Evolutionary conservation across 106 monocot genomes (phyloP), one percentile per base, ranked within the genome.

Genomic region (Phalaenopsis equestris): DNA sequence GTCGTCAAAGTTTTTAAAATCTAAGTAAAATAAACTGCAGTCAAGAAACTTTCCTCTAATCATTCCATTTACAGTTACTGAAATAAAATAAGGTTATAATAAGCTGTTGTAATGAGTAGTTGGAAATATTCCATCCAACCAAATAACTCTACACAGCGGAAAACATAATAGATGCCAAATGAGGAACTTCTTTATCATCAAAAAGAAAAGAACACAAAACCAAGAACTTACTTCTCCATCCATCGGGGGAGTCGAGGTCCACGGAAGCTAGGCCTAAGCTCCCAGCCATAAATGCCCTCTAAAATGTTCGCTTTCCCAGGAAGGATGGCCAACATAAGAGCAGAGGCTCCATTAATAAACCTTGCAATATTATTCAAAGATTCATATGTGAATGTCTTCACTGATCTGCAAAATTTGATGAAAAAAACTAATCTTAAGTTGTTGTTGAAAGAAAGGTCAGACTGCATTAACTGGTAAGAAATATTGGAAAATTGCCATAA

Each of bases 381-480:
- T 84, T 98, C 97, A 86, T 98, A 91, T 41, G 97, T 98, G 79
- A 98, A 92, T 85, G 94, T 94, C 89, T 98, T 98, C 77, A 98
- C 94, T 55, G 97, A 94, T 84, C 96, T 97, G 90, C 74, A 84
- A 14, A 80, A 56, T 45, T 80, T 38, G 36, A 46, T 30, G 42
- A 21, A 76, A 76, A 30, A n/a, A 74, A n/a, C 45, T n/a, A 45
- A 42, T 74, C 18, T 8, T 6, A 43, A 15, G 17, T 19, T 38
- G 64, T 70, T 39, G 23, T 70, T 36, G 12, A 39, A 67, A 70
- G n/a, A 16, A 3, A 39, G 14, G 39, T 39, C 39, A 70, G 15
- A 70, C 36, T 39, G 38, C 23, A 39, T 70, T 70, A 39, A 70
- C 14, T 39, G 2, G 39, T 39, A 12, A 70, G 4, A 70, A 9